Conservation (phyloP, 495 filamentous ascomycete genomes). For the Glarea lozoyensis region DNA sequence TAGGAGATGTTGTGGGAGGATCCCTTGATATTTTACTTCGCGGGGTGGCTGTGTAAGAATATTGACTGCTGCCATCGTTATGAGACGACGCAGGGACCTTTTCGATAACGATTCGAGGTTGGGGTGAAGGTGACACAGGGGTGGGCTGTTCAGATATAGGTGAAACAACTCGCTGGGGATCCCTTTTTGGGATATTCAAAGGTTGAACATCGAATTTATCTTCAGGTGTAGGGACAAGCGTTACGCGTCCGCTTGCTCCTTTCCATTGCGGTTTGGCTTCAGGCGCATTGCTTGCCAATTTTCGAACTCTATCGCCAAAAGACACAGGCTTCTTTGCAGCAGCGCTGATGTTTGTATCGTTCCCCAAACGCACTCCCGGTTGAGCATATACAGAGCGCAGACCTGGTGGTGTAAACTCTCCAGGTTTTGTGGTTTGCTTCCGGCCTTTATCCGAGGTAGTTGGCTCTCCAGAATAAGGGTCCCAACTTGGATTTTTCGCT, state of each 20-base stretch:
- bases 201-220: conserved; percentile 33
- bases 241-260: conserved; percentile 41
- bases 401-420: conserved; percentile 29
- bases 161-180: too few relatives aligned
- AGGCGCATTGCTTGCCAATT: conserved; percentile 19
- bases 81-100: conserved; percentile 17
- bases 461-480: conserved; percentile 40
- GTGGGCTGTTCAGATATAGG: conserved; percentile 26
- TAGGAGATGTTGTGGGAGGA: too few relatives aligned
- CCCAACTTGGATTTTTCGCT: conserved; percentile 26
- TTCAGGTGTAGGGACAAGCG: conserved; percentile 36
- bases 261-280: conserved; percentile 37
- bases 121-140: conserved; percentile 10
- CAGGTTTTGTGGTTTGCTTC: conserved; percentile 37
- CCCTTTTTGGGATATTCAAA: conserved; percentile 35
- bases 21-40: too few relatives aligned
- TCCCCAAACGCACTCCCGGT: conserved; percentile 8
- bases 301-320: conserved; percentile 38
- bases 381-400: conserved; percentile 23
- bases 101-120: conserved; percentile 1
- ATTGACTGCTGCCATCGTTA: conserved; percentile 9
- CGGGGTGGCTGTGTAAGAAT: conserved; percentile 4
- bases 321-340: conserved; percentile 13
- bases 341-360: conserved; percentile 12
- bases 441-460: conserved; percentile 33